Evolutionary conservation across 2,329 filamentous ascomycete genomes (phyloP).

Genomic region (Laburnicola sp.): DNA sequence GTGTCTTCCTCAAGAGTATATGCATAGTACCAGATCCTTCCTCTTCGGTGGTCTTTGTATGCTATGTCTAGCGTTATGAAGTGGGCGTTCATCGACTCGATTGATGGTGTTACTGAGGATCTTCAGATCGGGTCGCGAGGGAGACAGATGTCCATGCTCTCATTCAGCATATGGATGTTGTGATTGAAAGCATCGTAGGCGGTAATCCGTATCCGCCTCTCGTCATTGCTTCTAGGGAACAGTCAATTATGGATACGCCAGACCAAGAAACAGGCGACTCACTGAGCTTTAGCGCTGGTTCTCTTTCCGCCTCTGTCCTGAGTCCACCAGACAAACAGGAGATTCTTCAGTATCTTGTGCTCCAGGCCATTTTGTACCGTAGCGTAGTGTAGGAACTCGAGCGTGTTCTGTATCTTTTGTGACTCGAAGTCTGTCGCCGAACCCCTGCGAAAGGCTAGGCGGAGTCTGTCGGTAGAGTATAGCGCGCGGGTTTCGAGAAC

Average conservation of each 20-base stretch:
- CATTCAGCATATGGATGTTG: constrained; percentile 73
- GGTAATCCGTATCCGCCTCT: constrained; percentile 37
- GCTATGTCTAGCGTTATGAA: constrained; percentile 9
- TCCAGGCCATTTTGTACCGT: constrained; percentile 67
- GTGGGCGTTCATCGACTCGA: not conserved
- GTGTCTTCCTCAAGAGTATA: no score
- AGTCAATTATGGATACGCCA: constrained; percentile 11
- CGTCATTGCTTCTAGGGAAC: constrained; percentile 26
- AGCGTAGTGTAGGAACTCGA: constrained; percentile 71
- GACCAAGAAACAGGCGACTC: constrained; percentile 10
- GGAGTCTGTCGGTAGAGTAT: constrained; percentile 57
- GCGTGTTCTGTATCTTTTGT: constrained; percentile 63
- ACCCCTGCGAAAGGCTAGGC: constrained; percentile 46
- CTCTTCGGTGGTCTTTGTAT: not conserved
- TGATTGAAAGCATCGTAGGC: constrained; percentile 67
- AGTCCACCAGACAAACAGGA: constrained; percentile 57
- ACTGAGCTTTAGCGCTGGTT: constrained; percentile 29
- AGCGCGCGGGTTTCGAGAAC: constrained; percentile 70
- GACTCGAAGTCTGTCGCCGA: constrained; percentile 37
- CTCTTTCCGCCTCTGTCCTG: constrained; percentile 37
- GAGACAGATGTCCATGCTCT: constrained; percentile 67
- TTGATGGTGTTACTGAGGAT: not conserved
- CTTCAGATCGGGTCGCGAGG: constrained; percentile 34
- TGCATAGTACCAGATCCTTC: no score
- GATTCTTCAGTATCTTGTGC: constrained; percentile 71